A percentile compares a stretch with the other conserved stretches of the same genome.
phyloP scores from a whole-genome alignment of 441 rosid genomes.

The Theobroma grandiflorum region DNA sequence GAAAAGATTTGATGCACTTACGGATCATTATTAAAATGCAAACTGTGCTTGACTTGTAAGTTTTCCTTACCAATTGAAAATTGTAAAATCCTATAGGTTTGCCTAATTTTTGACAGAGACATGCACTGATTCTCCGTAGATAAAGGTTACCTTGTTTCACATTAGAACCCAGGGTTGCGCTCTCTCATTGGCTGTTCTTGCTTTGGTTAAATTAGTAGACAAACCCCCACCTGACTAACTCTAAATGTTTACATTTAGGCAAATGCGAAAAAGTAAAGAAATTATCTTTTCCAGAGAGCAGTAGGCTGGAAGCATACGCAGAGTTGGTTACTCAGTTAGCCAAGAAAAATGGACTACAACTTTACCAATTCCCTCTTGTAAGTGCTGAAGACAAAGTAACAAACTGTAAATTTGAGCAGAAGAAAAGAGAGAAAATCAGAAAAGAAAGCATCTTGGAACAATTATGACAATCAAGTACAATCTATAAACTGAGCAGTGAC shows the following conservation, averaged over 20 bases:
- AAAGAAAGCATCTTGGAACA: neutral
- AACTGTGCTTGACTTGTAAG: neutral
- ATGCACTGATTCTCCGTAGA: neutral
- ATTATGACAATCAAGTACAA: neutral
- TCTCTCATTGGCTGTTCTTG: neutral
- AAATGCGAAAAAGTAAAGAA: neutral
- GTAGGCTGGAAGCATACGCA: neutral
- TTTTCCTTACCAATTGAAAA: neutral
- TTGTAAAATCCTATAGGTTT: neutral
- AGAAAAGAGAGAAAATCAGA: neutral
- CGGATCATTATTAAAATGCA: neutral
- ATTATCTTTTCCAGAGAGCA: neutral
- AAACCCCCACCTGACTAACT: neutral
- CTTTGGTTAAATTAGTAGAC: neutral
- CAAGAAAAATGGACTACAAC: neutral
- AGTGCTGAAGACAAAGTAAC: neutral
- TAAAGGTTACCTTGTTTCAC: neutral
- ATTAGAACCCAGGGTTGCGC: neutral
- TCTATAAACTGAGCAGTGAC: neutral
- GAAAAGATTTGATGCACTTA: neutral
- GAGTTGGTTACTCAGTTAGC: neutral
- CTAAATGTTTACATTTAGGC: neutral
- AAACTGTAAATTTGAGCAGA: neutral
- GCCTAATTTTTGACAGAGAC: slow-evolving; percentile 7
- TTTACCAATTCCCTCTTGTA: neutral